Evolutionary conservation across 768 basidiomycete species (phyloP).

Genomic region (Macrolepiota dolichaula): DNA sequence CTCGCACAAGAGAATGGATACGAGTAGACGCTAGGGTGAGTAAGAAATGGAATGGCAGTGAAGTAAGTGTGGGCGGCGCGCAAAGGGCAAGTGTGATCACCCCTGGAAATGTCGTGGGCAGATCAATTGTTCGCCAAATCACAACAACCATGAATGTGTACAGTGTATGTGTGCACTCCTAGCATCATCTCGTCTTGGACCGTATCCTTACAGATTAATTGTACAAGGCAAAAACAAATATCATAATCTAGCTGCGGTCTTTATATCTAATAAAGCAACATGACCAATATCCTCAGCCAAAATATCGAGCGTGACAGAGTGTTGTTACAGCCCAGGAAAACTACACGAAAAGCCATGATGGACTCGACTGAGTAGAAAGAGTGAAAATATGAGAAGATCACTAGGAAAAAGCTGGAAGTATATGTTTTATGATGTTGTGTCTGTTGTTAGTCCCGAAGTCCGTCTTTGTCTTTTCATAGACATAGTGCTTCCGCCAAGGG

Average conservation of each 20-base stretch:
- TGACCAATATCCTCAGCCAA: conserved; percentile 1
- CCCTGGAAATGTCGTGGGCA: conserved; percentile 9
- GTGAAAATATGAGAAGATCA: conserved; percentile 8
- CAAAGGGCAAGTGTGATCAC: neutral
- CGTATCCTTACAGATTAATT: neutral
- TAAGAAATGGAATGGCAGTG: neutral
- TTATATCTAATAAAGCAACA: conserved; percentile 4
- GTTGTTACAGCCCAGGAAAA: conserved; percentile 34
- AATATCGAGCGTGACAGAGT: neutral
- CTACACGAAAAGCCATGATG: conserved; percentile 19
- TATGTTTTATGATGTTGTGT: conserved; percentile 17
- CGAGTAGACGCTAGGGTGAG: conserved; percentile 4
- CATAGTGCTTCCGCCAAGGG: conserved; percentile 26
- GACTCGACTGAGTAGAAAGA: conserved; percentile 5
- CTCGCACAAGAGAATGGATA: conserved; percentile 3
- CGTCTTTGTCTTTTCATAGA: conserved; percentile 81
- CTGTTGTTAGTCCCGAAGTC: conserved; percentile 54
- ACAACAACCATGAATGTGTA: neutral
- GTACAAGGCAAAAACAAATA: neutral
- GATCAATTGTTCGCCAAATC: neutral
- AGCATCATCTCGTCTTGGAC: neutral
- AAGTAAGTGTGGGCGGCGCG: neutral
- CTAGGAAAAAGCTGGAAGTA: conserved; percentile 11
- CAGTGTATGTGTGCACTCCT: too few species aligned
- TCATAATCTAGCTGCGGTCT: neutral